Evolutionary conservation across 2,329 filamentous ascomycete species (phyloP).

Genomic region (Claviceps sp.): DNA sequence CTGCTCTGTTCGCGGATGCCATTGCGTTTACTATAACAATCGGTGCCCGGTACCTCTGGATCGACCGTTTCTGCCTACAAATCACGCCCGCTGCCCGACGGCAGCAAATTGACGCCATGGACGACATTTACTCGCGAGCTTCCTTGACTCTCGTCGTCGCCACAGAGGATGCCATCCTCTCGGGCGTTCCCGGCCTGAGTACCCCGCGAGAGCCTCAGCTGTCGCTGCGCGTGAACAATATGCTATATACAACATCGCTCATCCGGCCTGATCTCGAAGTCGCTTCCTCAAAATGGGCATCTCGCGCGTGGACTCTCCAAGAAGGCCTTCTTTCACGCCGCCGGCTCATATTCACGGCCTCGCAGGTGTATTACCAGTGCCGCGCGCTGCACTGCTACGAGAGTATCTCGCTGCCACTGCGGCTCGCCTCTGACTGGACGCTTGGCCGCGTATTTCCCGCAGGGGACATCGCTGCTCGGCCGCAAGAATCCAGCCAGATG

Average conservation of each 20-base stretch:
- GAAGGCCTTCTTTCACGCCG: slow-evolving; percentile 23
- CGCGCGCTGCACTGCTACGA: slow-evolving; percentile 24
- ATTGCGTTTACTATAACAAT: slow-evolving; percentile 18
- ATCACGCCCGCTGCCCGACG: slow-evolving; percentile 13
- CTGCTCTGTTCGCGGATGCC: slow-evolving; percentile 20
- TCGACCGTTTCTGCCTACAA: slow-evolving; percentile 23
- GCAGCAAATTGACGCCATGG: slow-evolving; percentile 19
- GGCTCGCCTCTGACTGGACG: slow-evolving; percentile 17
- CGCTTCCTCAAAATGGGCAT: slow-evolving; percentile 21
- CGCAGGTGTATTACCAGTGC: slow-evolving; percentile 26
- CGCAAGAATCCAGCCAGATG: slow-evolving; percentile 13
- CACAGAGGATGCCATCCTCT: slow-evolving; percentile 16
- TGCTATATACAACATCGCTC: slow-evolving; percentile 23
- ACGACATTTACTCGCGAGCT: slow-evolving; percentile 21
- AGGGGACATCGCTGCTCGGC: slow-evolving; percentile 4
- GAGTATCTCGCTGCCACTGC: slow-evolving; percentile 20
- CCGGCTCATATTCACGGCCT: slow-evolving; percentile 23
- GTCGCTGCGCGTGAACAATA: slow-evolving; percentile 19
- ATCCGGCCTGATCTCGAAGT: slow-evolving; percentile 22
- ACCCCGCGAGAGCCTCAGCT: slow-evolving; percentile 21
- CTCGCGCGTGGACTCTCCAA: slow-evolving; percentile 23
- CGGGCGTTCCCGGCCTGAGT: slow-evolving; percentile 23
- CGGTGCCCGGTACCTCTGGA: slow-evolving; percentile 24
- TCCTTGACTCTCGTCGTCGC: slow-evolving; percentile 22
- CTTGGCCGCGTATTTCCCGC: slow-evolving; percentile 21